phyloP scores from a whole-genome alignment of 1,284 basidiomycete species.

The Phylloporus gajari region DNA sequence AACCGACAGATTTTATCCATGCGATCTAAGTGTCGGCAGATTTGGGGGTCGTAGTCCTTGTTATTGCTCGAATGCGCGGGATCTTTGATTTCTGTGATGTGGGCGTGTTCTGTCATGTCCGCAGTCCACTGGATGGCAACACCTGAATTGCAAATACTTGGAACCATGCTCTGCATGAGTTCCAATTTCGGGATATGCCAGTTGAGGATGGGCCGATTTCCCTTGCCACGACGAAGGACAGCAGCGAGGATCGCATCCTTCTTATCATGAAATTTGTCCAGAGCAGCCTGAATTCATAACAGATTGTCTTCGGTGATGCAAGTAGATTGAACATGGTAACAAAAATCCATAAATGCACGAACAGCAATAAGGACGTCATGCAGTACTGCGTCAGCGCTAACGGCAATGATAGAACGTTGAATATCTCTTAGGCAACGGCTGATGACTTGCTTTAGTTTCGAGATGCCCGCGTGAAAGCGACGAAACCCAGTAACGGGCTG shows the following conservation, averaged over 20 bases:
- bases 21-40: not conserved
- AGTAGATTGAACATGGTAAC: not conserved
- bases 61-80: not conserved
- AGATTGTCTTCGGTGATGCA: not conserved
- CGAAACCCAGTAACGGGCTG: slow-evolving; percentile 4
- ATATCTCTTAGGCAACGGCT: not conserved
- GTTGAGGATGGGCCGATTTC: not conserved
- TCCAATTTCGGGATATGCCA: not conserved
- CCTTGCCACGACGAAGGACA: not conserved
- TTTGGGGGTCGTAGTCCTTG: not conserved
- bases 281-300: not conserved
- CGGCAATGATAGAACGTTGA: not conserved
- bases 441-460: slow-evolving; percentile 8
- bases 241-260: not conserved
- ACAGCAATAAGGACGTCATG: not conserved
- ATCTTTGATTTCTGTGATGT: not conserved
- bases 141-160: not conserved
- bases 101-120: not conserved
- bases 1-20: not conserved
- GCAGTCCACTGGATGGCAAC: not conserved
- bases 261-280: too few relatives aligned
- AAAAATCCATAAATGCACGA: not conserved
- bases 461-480: slow-evolving; percentile 16
- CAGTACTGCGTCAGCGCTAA: not conserved
- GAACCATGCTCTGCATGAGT: not conserved